Evolutionary conservation across 306 rosid species (phyloP).

Genomic region (Sophora flavescens): DNA sequence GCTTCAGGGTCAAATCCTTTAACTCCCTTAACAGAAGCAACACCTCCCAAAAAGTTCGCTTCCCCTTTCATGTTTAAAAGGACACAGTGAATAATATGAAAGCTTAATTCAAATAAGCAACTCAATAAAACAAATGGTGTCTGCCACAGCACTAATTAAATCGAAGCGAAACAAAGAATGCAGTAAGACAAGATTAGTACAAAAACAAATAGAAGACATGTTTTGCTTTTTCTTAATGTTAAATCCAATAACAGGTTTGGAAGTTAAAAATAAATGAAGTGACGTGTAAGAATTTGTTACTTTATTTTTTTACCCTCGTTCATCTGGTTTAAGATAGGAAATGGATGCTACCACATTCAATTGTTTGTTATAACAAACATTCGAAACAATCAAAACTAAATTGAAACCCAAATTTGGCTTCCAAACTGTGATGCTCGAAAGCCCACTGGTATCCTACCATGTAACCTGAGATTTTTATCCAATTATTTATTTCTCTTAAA

Average conservation of each 20-base stretch:
- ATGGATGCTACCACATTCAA: slow-evolving; percentile 28
- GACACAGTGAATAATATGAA: slow-evolving; percentile 35
- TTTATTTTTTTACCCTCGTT: background rate
- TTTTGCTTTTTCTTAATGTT: slow-evolving; percentile 3
- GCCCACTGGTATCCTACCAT: background rate
- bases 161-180: slow-evolving; percentile 29
- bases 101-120: slow-evolving; percentile 38
- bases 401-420: slow-evolving; percentile 15
- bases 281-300: background rate
- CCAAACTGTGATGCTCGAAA: slow-evolving; percentile 1
- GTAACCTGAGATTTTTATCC: background rate
- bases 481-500: background rate
- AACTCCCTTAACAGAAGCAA: slow-evolving; percentile 86
- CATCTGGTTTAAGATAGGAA: slow-evolving; percentile 25
- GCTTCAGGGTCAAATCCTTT: slow-evolving; percentile 75
- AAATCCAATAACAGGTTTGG: slow-evolving; percentile 9
- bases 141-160: slow-evolving; percentile 25
- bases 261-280: background rate
- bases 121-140: slow-evolving; percentile 36
- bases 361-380: background rate
- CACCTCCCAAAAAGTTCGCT: slow-evolving; percentile 96
- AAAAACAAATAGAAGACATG: background rate
- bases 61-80: slow-evolving; percentile 71
- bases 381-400: slow-evolving; percentile 2
- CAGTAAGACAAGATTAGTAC: background rate